Base-by-base conservation (phyloP, 371 early-diverging fungal species). In the Saksenaea oblongispora region DNA sequence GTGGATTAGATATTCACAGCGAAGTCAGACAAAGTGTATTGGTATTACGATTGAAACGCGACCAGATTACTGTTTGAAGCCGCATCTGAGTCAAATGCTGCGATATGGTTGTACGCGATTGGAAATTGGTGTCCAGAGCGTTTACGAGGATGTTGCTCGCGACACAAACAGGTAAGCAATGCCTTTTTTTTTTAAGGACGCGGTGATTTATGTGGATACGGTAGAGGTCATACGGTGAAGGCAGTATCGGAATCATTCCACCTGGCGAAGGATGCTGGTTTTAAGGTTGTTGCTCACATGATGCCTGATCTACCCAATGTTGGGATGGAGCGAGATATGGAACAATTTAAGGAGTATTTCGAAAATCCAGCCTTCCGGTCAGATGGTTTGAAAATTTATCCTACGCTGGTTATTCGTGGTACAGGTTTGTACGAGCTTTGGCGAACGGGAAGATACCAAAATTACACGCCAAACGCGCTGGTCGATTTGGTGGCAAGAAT, bases 221-320 rank as follows among this genome's bases (percentile, higher is more conserved):
- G 26, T 37, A 80, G 95, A 61, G 99, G 99, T 17, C 99, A 99
- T 74, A 99, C 99, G 7, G 99, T 99, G 31, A 89, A 91, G 65
- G 96, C 99, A 7, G 99, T 99, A 0, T 92, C 93, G 65, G 99
- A 98, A 72, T 93, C 93, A 3, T 99, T 99, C 79, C 96, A 96
- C 37, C 80, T 99, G 61, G 92, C 95, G 36, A 99, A 99, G 77
- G 99, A 99, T 75, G 94, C 98, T 18, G 99, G 99, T 4, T 99
- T 97, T 86, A 99, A 99, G 80, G 95, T 99, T 4, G 99, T 99
- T 10, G 93, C 99, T 9, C 99, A 99, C 69, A 99, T 99, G 99
- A 99, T 99, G 99, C 99, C 99, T 14, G 99, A 99, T 84, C 85
- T 99, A 54, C 99, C 99, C 0, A 99, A 99, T 75, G 99, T 99